Evolutionary conservation across 129 eudicot genomes (phyloP), one percentile per base, ranked within the genome.

Genomic region (Helichrysum umbraculigerum): DNA sequence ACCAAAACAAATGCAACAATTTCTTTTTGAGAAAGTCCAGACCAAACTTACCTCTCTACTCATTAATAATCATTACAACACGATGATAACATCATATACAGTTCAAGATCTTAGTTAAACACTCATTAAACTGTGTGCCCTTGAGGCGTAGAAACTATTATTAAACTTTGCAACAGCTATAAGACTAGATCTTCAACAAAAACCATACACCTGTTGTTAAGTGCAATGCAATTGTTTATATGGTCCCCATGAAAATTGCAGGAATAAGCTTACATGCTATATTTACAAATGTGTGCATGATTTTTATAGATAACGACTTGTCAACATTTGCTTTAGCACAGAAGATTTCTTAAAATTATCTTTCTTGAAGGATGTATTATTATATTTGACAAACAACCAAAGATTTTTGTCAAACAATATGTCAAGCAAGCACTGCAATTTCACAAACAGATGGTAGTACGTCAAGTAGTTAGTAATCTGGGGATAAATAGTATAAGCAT

Each of bases 121-220:
- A 60, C 35, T 21, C 66, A 25, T 19, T 60, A 60, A 22, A 60
- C 30, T 25, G 29, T 63, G 68, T 63, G 25, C 41, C 68, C 68
- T 62, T 63, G 21, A 29, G 19, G 7, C 30, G 41, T 54, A 8
- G 60, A 7, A 63, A 15, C 9, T 30, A 63, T 15, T 29, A 63
- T 15, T 29, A 63, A 29, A 63, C 35, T 29, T 16, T 63, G 41
- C 68, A 61, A 9, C 70, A 34, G 19, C 50, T 7, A 17, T 66
- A 35, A 66, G 2, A 12, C 44, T 67, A 15, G 42, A 37, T 20
- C 72, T 68, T 68, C 11, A 39, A 20, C 32, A 63, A 20, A 68
- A 20, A 37, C 4, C 11, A 68, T 20, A 19, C 22, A 39, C 30
- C 56, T n/a, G 0, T 54, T 16, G 7, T 6, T 54, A 41, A 41